Evolutionary conservation across 2,329 filamentous ascomycete species (phyloP).

Genomic region (Cladosporium sp.): DNA sequence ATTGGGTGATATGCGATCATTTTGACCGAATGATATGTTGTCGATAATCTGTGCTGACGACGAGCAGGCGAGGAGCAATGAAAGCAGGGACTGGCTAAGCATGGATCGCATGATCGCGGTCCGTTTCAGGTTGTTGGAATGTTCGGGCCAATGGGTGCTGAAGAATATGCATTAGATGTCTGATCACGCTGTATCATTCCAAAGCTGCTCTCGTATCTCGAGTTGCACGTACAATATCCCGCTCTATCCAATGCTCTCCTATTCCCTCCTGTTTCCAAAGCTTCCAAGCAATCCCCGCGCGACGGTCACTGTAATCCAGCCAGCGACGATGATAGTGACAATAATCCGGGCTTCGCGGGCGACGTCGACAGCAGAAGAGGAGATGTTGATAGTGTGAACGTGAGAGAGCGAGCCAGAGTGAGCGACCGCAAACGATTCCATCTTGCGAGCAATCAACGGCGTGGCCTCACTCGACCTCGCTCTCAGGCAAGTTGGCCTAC

Average conservation of each 20-base stretch:
- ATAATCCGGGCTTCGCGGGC: slow-evolving; percentile 50
- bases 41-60: slow-evolving; percentile 27
- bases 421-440: slow-evolving; percentile 31
- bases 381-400: slow-evolving; percentile 50
- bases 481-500: neutral
- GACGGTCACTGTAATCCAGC: slow-evolving; percentile 28
- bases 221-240: neutral
- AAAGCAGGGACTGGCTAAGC: slow-evolving; percentile 17
- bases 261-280: slow-evolving; percentile 16
- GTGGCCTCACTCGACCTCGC: neutral
- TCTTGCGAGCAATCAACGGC: slow-evolving; percentile 13
- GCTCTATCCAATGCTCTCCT: neutral
- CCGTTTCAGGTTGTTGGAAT: neutral
- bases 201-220: neutral
- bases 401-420: slow-evolving; percentile 37
- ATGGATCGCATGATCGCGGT: slow-evolving; percentile 7
- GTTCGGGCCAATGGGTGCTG: neutral
- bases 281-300: slow-evolving; percentile 22
- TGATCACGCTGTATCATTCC: neutral
- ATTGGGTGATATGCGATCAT: slow-evolving; percentile 63
- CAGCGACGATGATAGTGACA: slow-evolving; percentile 44
- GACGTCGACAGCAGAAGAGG: slow-evolving; percentile 45
- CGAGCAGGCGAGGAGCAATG: slow-evolving; percentile 21
- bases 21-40: slow-evolving; percentile 68
- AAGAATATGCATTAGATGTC: neutral